Evolutionary conservation across 345 rosid species (phyloP).

Genomic region (Salix purpurea): DNA sequence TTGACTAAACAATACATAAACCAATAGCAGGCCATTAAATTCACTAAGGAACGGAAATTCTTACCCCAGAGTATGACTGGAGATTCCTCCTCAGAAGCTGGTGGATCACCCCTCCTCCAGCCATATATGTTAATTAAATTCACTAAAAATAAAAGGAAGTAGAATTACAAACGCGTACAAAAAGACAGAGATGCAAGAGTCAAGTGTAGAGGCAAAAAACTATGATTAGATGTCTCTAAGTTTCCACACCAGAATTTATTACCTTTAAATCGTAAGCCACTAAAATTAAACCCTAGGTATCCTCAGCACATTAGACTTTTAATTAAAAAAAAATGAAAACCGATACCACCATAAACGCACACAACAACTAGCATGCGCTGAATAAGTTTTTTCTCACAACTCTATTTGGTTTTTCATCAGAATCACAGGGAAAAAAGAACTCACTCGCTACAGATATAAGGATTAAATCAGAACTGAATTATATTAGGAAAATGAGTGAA

Average conservation of each 20-base stretch:
- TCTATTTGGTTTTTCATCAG: neutral
- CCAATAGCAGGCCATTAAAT: neutral
- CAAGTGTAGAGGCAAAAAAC: neutral
- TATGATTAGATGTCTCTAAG: neutral
- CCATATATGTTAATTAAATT: conserved; percentile 51
- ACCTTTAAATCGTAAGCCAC: neutral
- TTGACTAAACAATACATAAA: neutral
- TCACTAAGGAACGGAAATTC: neutral
- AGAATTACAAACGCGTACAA: neutral
- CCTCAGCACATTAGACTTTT: neutral
- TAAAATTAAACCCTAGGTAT: neutral
- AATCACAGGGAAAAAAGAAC: neutral
- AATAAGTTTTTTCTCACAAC: neutral
- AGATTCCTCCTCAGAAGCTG: conserved; percentile 84
- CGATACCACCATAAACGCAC: neutral
- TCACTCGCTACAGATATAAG: neutral
- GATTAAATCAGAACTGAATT: neutral
- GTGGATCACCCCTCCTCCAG: conserved; percentile 79
- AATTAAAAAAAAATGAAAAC: neutral
- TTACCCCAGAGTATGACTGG: conserved; percentile 63
- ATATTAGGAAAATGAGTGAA: neutral
- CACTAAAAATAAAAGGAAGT: conserved; percentile 10
- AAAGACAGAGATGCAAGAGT: neutral
- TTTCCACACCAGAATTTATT: neutral
- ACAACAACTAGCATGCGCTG: too few relatives aligned